Evolutionary conservation across 208 protist genomes (phyloP).

Genomic region (Leishmania arabica): DNA sequence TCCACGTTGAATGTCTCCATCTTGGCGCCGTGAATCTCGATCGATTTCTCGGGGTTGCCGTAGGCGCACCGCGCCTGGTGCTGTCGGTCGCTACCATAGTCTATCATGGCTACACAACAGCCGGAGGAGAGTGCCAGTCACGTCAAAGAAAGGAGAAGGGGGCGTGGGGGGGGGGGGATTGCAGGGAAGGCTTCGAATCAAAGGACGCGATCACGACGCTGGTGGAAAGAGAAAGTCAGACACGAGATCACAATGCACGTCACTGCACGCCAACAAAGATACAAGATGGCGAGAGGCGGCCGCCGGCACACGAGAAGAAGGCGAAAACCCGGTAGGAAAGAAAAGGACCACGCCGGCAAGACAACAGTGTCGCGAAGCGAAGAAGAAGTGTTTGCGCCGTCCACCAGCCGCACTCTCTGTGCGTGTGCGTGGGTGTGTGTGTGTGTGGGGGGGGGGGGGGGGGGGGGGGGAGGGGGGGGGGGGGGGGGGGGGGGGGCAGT

Average conservation of each 20-base stretch:
- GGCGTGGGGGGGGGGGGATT: background rate
- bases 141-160: constrained; percentile 8
- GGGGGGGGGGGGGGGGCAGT: no score
- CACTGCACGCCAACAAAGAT: background rate
- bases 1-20: constrained; percentile 90
- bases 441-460: no score
- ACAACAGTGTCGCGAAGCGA: background rate
- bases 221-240: background rate
- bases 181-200: background rate
- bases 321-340: background rate
- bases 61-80: constrained; percentile 57
- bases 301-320: background rate
- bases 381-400: no score
- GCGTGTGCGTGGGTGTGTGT: no score
- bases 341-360: background rate
- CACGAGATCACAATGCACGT: background rate
- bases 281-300: background rate
- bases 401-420: no score
- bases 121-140: background rate
- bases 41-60: constrained; percentile 68
- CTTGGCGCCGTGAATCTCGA: constrained; percentile 58
- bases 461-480: no score
- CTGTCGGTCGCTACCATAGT: constrained; percentile 44
- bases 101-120: constrained; percentile 20
- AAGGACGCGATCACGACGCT: background rate